These are phyloP conservation scores for Neonectria faginata DNA, from an alignment of 2,329 filamentous ascomycete genomes.

Conservation along the genomic window DNA sequence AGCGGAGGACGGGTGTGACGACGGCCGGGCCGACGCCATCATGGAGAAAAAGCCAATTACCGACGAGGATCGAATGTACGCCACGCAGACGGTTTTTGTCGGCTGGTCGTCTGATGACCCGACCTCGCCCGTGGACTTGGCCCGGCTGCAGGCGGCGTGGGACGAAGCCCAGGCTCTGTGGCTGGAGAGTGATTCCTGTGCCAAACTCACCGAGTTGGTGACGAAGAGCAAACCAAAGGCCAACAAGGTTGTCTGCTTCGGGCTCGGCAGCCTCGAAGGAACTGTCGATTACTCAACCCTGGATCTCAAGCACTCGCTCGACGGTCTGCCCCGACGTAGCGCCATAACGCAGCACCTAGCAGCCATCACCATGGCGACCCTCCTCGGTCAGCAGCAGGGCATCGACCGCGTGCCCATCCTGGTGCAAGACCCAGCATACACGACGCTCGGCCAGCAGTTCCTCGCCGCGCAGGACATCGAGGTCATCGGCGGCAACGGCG, in stretches of 20 bases:
- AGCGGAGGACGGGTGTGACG: neutral
- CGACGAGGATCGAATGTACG: neutral
- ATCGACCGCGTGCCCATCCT: neutral
- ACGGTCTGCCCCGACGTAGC: neutral
- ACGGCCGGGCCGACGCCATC: neutral
- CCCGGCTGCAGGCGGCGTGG: constrained; percentile 2
- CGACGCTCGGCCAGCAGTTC: constrained; percentile 3
- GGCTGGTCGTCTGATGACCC: neutral
- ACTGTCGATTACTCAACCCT: neutral
- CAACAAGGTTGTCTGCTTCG: constrained; percentile 18
- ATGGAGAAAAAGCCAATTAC: neutral
- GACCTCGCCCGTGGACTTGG: neutral
- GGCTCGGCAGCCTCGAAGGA: constrained; percentile 11
- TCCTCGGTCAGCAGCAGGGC: constrained; percentile 7
- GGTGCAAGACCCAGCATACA: constrained; percentile 28
- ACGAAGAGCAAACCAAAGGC: neutral
- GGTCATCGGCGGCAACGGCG: constrained; percentile 25
- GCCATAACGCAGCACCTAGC: constrained; percentile 13
- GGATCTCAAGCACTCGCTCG: neutral
- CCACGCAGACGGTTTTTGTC: neutral
- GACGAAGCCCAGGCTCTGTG: neutral
- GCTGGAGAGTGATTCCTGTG: neutral
- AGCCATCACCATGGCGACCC: constrained; percentile 10
- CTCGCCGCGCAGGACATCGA: constrained; percentile 16
- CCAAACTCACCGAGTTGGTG: neutral